A percentile compares a stretch with the other conserved stretches of the same genome.
phyloP scores from a whole-genome alignment of 2,329 filamentous ascomycete species.

The Basipetospora chlamydospora region DNA sequence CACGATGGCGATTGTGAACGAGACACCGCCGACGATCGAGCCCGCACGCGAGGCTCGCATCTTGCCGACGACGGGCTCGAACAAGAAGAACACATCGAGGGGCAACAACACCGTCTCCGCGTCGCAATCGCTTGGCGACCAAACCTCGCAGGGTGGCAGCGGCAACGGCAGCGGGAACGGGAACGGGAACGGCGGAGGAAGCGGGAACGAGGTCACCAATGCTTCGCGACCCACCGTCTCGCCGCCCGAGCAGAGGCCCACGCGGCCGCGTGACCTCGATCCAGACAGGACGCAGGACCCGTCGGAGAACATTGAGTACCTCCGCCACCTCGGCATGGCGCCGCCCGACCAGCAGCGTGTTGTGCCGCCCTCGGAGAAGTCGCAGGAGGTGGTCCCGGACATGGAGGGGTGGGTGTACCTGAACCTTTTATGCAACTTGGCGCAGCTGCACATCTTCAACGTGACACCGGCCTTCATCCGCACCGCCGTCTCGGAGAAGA shows the following conservation, averaged over 20 bases:
- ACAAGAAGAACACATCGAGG: constrained; percentile 25
- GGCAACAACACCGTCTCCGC: constrained; percentile 24
- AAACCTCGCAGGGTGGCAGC: constrained; percentile 22
- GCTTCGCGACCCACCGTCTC: constrained; percentile 23
- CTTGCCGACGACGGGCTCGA: constrained; percentile 16
- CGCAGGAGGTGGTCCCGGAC: constrained; percentile 39
- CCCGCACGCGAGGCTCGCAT: constrained; percentile 35
- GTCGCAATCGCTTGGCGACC: constrained; percentile 33
- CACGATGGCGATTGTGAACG: constrained; percentile 3
- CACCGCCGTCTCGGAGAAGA: constrained; percentile 53
- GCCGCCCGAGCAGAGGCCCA: constrained; percentile 58
- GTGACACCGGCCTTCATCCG: constrained; percentile 68
- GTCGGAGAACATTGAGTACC: constrained; percentile 65
- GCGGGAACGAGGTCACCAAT: constrained; percentile 18
- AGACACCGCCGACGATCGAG: constrained; percentile 18
- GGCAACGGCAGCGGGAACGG: not conserved
- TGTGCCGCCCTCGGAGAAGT: constrained; percentile 4
- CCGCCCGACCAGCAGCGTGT: constrained; percentile 34
- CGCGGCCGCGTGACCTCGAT: constrained; percentile 61
- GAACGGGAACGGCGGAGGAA: constrained; percentile 17
- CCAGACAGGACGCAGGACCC: constrained; percentile 63
- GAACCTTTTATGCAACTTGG: constrained; percentile 67
- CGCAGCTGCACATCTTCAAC: constrained; percentile 73
- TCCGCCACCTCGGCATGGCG: constrained; percentile 56
- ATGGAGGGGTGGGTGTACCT: constrained; percentile 69